These are phyloP conservation scores for Skeletonema tropicum DNA, from an alignment of 108 stramenopile genomes.

Conservation along the genomic window DNA sequence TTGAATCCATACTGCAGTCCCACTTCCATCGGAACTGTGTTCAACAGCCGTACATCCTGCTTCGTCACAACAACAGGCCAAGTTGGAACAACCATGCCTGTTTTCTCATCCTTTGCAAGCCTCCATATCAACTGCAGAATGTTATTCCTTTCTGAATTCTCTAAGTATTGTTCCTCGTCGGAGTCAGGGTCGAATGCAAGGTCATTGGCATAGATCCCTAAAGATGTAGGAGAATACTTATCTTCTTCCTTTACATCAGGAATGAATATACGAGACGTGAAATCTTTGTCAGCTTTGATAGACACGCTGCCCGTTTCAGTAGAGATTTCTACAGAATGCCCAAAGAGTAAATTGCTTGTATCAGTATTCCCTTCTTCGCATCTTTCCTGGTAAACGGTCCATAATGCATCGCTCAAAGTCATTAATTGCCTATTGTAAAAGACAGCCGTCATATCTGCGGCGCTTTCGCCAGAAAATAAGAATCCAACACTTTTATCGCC, in stretches of 20 bases:
- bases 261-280: constrained; percentile 12
- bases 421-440: constrained; percentile 18
- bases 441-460: not conserved
- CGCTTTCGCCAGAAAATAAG: not conserved
- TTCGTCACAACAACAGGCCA: constrained; percentile 15
- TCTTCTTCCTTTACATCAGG: constrained; percentile 1
- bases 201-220: constrained; percentile 13
- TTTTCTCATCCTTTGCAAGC: constrained; percentile 8
- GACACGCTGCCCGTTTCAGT: not conserved
- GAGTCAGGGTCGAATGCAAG: constrained; percentile 11
- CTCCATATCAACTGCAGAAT: constrained; percentile 13
- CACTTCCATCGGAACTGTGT: constrained; percentile 21
- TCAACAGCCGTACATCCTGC: constrained; percentile 6
- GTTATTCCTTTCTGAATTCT: constrained; percentile 18
- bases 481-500: constrained; percentile 10
- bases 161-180: constrained; percentile 7
- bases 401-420: constrained; percentile 8
- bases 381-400: constrained; percentile 7
- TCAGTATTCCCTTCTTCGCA: constrained; percentile 2
- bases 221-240: not conserved
- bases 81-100: constrained; percentile 2
- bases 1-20: constrained; percentile 12
- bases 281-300: constrained; percentile 4
- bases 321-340: constrained; percentile 2
- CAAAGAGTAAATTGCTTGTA: constrained; percentile 9